A percentile compares a stretch with the other conserved stretches of the same genome.
Evolutionary conservation across 495 filamentous ascomycete genomes (phyloP).

Genomic region (Aspergillus heteromorphus): DNA sequence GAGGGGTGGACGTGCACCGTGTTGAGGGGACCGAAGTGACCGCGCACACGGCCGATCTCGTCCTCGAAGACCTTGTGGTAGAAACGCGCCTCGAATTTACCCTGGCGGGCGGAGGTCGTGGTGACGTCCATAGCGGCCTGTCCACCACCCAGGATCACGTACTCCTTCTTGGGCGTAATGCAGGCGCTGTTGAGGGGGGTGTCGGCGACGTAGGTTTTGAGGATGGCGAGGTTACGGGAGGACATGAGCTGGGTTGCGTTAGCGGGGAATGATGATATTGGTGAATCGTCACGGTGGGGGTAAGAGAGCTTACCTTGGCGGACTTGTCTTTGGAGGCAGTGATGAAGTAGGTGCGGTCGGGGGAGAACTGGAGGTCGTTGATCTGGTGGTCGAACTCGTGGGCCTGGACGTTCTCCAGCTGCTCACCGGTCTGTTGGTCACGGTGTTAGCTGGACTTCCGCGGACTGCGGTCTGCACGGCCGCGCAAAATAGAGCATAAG

Average conservation of each 20-base stretch:
- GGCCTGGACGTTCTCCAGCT: constrained; percentile 67
- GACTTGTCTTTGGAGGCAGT: constrained; percentile 97
- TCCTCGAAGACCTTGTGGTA: constrained; percentile 99
- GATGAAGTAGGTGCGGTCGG: constrained; percentile 94
- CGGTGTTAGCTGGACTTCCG: constrained; percentile 3
- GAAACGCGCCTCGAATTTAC: constrained; percentile 98
- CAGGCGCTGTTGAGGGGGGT: constrained; percentile 95
- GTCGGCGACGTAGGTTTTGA: constrained; percentile 88
- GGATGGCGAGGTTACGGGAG: constrained; percentile 74
- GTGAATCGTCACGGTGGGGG: constrained; percentile 6
- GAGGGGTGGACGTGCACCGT: constrained; percentile 83
- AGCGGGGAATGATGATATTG: background rate
- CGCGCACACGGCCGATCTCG: constrained; percentile 92
- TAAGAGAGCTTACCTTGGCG: constrained; percentile 62
- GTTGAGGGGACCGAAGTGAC: constrained; percentile 94
- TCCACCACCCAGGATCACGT: constrained; percentile 93
- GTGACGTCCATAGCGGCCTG: constrained; percentile 99
- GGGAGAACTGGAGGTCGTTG: constrained; percentile 90
- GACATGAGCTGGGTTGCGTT: constrained; percentile 59
- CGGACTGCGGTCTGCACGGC: no score
- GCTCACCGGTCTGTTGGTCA: constrained; percentile 64
- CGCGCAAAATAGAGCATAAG: no score
- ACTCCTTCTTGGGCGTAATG: constrained; percentile 92
- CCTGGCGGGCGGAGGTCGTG: constrained; percentile 86
- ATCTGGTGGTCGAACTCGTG: constrained; percentile 82